Conservation (phyloP, 805 yeast genomes). For the Debaryomyces tyrocola region DNA sequence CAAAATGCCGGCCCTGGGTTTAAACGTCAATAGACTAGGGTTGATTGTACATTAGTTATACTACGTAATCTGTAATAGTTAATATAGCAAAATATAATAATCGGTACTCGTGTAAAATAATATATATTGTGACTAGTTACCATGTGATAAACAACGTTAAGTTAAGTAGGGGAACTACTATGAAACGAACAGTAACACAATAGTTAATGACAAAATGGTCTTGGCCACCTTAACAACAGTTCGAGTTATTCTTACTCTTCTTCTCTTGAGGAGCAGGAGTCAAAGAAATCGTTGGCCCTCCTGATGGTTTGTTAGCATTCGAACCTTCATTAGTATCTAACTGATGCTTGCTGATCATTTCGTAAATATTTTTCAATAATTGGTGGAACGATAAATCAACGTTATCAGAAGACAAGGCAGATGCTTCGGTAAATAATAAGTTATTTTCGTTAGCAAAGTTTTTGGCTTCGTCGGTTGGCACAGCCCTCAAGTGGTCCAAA, state of each 20-base stretch:
- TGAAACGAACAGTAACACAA: background rate
- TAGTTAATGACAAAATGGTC: too few relatives aligned
- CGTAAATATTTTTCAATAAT: conserved; percentile 87
- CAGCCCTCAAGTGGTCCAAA: conserved; percentile 89
- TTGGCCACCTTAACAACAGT: conserved; percentile 58
- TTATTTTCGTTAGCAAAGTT: conserved; percentile 91
- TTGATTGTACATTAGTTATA: background rate
- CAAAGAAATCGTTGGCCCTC: conserved; percentile 88
- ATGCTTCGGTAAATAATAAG: conserved; percentile 91
- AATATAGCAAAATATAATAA: background rate
- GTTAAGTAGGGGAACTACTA: background rate
- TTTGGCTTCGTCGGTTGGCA: conserved; percentile 96
- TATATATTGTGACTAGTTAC: background rate
- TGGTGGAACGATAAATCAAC: conserved; percentile 95
- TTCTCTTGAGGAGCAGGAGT: conserved; percentile 91
- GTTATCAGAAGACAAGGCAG: conserved; percentile 90
- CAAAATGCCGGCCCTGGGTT: conserved; percentile 3
- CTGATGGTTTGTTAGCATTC: conserved; percentile 56
- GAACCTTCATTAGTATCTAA: conserved; percentile 78
- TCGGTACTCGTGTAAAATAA: background rate
- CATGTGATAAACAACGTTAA: background rate
- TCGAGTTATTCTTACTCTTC: conserved; percentile 52
- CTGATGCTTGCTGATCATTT: conserved; percentile 91
- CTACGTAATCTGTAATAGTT: background rate
- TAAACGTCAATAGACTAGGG: conserved; percentile 2